Evolutionary conservation across 345 rosid genomes (phyloP), one percentile per base, ranked within the genome.

Genomic region (Kandelia obovata): DNA sequence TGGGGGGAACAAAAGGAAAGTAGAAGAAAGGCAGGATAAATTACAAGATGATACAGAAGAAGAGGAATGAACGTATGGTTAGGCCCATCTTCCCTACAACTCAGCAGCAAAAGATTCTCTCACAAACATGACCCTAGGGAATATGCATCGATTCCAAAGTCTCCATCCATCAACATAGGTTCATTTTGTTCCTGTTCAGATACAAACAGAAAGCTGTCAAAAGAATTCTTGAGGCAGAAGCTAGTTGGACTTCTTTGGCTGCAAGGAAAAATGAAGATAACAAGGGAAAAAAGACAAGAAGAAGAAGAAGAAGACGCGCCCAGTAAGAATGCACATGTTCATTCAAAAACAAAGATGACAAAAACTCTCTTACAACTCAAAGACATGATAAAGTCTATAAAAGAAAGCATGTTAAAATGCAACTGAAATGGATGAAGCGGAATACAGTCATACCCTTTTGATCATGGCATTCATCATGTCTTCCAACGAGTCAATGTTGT

Each of bases 391-490:
- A 11, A 2, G 19, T 16, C 5, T 6, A 25, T 25, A 21, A 21
- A 56, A 25, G 59, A 56, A 25, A 56, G 28, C 59, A 56, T 25
- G 31, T 3, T 5, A 53, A 25, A 27, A 61, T 46, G 65, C 0
- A 53, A 71, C 13, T 37, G 35, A 65, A n/a, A 66, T 6, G 15
- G 31, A 39, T 25, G 46, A 71, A 60, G 28, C 11, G 68, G 67
- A 55, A 65, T 47, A 37, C 21, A 47, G 31, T 52, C 72, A 64
- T 82, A 92, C 99, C 88, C 82, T 84, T 73, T 87, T 90, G 71
- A 85, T 75, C 88, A 87, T 79, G 61, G 83, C 82, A 53, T 74
- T 79, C 91, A 92, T 81, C 25, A 95, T 80, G 61, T 88, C 97
- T 71, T 89, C 96, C 67, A 91, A 70, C 25, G 87, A 78, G 16